Conservation (phyloP, 176 grass and related monocot genomes). For the Carex littledalei region DNA sequence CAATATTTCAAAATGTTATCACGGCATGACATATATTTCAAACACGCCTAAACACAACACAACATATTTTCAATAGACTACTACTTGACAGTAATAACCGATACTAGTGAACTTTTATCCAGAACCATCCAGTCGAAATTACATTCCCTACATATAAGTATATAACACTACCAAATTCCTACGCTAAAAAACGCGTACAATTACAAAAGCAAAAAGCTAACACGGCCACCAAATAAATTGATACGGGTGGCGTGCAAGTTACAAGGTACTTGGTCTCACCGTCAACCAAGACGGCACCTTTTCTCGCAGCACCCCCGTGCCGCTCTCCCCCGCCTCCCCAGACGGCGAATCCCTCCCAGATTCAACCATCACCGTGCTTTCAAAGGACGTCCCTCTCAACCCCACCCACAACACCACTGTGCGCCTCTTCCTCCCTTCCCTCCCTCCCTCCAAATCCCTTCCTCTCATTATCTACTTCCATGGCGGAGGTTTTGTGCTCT, state of each 20-base stretch:
- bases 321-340: not conserved
- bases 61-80: no score
- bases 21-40: no score
- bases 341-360: not conserved
- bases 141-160: no score
- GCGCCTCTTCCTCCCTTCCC: slow-evolving; percentile 66
- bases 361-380: slow-evolving; percentile 43
- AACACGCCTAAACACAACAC: no score
- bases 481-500: slow-evolving; percentile 74
- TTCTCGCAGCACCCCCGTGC: slow-evolving; percentile 27
- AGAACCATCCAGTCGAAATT: no score
- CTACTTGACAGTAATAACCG: no score
- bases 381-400: slow-evolving; percentile 58
- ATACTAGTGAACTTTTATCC: no score
- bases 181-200: no score
- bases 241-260: not conserved
- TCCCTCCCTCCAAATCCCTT: not conserved
- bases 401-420: slow-evolving; percentile 37
- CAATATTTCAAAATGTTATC: no score
- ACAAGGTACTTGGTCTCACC: slow-evolving; percentile 68
- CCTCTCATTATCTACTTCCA: slow-evolving; percentile 60
- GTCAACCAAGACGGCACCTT: slow-evolving; percentile 36
- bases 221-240: not conserved
- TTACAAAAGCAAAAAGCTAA: not conserved
- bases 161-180: no score